Percentiles rank a stretch among this genome's conserved stretches.
Evolutionary conservation across 225 moss, liverwort and hornwort species (phyloP).

Genomic region (Physcomitrellopsis africana): DNA sequence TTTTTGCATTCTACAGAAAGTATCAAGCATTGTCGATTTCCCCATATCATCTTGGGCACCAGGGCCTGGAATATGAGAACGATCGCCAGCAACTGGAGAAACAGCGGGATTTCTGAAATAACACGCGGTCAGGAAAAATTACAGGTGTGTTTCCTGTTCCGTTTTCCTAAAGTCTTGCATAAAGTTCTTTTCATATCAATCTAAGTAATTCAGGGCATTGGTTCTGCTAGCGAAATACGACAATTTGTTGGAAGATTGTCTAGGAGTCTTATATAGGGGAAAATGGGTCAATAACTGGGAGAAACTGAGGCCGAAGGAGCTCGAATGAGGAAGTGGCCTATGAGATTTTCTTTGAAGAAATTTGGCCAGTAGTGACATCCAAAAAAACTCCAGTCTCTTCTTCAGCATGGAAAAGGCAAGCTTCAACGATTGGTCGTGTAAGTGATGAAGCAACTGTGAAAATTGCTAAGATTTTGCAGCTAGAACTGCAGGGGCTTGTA

Average conservation of each 20-base stretch:
- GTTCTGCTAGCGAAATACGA: background rate
- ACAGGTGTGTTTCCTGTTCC: constrained; percentile 44
- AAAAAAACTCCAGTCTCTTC: constrained; percentile 22
- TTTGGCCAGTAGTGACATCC: constrained; percentile 9
- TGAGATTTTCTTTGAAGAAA: constrained; percentile 29
- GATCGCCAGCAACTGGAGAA: no score
- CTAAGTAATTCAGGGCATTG: background rate
- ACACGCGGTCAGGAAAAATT: constrained; percentile 59
- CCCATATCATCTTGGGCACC: no score
- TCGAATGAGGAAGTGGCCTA: constrained; percentile 33
- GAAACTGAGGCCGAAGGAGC: constrained; percentile 27
- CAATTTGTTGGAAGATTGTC: constrained; percentile 24
- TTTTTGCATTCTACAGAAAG: no score
- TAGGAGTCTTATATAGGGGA: constrained; percentile 24
- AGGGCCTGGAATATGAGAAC: no score
- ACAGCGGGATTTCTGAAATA: no score
- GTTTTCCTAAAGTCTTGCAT: no score
- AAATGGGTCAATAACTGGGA: constrained; percentile 17
- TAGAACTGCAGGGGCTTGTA: constrained; percentile 53
- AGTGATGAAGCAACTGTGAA: constrained; percentile 33
- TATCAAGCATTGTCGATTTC: no score
- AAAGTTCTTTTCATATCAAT: background rate
- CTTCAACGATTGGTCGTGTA: constrained; percentile 24
- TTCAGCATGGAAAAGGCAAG: constrained; percentile 30
- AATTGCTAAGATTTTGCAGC: constrained; percentile 39